Percentiles rank a stretch among this genome's conserved stretches.
Evolutionary conservation across 345 rosid genomes (phyloP).

Genomic region (Brassica juncea): DNA sequence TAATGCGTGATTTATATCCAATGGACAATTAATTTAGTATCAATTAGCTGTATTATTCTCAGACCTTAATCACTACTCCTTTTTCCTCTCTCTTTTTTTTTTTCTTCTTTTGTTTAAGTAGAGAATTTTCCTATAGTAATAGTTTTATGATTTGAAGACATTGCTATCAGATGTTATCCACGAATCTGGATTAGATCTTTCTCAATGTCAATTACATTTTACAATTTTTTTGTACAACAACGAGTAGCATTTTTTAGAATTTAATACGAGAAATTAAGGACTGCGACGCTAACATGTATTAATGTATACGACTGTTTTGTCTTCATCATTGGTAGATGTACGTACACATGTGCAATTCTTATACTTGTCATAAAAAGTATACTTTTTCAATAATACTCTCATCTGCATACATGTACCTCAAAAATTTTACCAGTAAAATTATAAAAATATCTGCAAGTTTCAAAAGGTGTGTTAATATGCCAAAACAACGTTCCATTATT

Average conservation of each 20-base stretch:
- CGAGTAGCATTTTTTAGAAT: neutral
- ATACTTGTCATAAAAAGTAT: neutral
- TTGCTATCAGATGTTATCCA: neutral
- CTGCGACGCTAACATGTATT: too few relatives aligned
- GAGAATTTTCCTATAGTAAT: neutral
- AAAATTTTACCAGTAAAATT: neutral
- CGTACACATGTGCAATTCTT: neutral
- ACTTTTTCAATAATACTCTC: neutral
- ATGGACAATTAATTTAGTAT: neutral
- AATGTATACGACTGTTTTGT: slow-evolving; percentile 7
- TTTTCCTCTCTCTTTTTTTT: neutral
- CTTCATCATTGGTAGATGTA: neutral
- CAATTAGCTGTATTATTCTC: neutral
- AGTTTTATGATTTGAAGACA: neutral
- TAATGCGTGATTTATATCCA: neutral
- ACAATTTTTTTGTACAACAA: neutral
- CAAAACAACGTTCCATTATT: slow-evolving; percentile 6
- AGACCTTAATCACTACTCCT: neutral
- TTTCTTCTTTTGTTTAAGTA: neutral
- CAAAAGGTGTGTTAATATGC: neutral
- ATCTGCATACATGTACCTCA: neutral
- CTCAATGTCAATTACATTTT: neutral
- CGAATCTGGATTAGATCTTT: too few relatives aligned
- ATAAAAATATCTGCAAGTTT: neutral
- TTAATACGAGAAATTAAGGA: neutral